These are phyloP conservation scores for Penicillium sp. DNA, from an alignment of 2,329 filamentous ascomycete species.

Conservation along the genomic window DNA sequence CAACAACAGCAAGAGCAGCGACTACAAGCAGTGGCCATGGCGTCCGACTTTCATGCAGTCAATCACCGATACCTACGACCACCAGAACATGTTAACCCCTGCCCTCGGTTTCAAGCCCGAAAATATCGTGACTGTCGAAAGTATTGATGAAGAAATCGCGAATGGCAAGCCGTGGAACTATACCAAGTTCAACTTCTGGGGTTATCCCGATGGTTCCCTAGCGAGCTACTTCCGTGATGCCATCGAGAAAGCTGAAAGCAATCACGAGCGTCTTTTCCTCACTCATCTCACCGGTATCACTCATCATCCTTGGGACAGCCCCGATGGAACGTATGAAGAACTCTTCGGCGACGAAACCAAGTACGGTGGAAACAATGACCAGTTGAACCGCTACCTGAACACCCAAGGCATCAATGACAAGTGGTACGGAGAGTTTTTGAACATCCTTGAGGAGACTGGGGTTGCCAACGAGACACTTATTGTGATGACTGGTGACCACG, in stretches of 20 bases:
- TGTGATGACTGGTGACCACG: conserved; percentile 36
- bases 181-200: conserved; percentile 27
- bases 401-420: conserved; percentile 30
- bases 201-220: conserved; percentile 30
- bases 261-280: conserved; percentile 34
- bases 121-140: conserved; percentile 24
- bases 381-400: conserved; percentile 35
- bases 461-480: conserved; percentile 36
- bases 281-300: conserved; percentile 34
- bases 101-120: conserved; percentile 27
- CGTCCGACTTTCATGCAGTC: conserved; percentile 35
- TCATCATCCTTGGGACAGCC: conserved; percentile 32
- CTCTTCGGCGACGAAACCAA: conserved; percentile 16
- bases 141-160: conserved; percentile 21
- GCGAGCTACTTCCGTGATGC: conserved; percentile 31
- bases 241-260: conserved; percentile 28
- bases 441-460: conserved; percentile 31
- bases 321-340: conserved; percentile 25
- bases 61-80: conserved; percentile 33
- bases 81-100: conserved; percentile 31
- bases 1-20: conserved; percentile 20
- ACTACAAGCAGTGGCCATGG: conserved; percentile 34
- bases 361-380: conserved; percentile 17
- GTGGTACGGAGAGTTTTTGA: conserved; percentile 33
- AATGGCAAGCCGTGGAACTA: conserved; percentile 24